Base-by-base conservation (phyloP, 768 basidiomycete genomes). In the Agrocybe chaxingu region DNA sequence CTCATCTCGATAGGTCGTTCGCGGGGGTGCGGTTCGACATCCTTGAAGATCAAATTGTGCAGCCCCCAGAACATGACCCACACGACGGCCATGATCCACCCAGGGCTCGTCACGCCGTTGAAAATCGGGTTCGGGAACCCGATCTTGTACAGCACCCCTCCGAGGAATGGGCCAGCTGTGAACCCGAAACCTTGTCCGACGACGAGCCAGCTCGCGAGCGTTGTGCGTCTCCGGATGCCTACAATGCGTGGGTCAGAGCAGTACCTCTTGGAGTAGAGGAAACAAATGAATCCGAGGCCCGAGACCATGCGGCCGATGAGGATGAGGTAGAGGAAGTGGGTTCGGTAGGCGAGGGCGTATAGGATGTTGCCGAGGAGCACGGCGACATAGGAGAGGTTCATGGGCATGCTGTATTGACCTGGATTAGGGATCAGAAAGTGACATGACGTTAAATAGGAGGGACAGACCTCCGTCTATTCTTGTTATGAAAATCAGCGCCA, bases 181-280 rank as follows among this genome's bases (percentile, higher is more conserved):
- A 85, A 77, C 0, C 85, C 84, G 3, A 79, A 52, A 5, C 75
- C 82, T 57, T 86, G 84, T 0, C 82, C 80, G 1, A 85, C 66
- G 30, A 86, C 84, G 16, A 83, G 66, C 77, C 77, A 84, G 12
- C 80, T 75, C 3, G 81, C 81, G 12, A 85, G 75, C 0, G 78
- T 82, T 8, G 83, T 86, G 34, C 84, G 71, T 29, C 80, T 71
- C 24, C 82, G 78, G 19, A 85, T 62, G 24, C 85, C 83, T n/a
- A 88, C 81, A 47, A 87, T 75, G n/a, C 79, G 78, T 3, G 81
- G 77, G 61, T 87, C 86, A 12, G 72, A 77, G 62, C 85, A 87
- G 60, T 83, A 87, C 12, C 81, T 75, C 57, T 85, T 87, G 57
- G 65, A 69, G 65, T 85, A 87, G 82, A 89, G 80, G 70, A 79